Evolutionary conservation across 2,329 filamentous ascomycete species (phyloP), one percentile per base, ranked within the genome.

Genomic region (Xylaria sp.): DNA sequence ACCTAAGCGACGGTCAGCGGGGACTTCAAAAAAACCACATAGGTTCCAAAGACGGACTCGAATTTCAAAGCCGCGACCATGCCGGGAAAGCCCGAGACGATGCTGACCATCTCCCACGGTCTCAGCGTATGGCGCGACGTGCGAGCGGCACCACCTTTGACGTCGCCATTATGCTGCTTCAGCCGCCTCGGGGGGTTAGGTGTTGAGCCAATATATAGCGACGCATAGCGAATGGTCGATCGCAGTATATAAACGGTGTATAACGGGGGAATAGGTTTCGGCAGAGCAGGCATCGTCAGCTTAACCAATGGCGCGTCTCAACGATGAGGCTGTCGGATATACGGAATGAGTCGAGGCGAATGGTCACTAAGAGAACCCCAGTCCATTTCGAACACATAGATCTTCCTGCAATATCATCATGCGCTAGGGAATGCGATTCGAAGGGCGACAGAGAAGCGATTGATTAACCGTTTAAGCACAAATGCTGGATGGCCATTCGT

Each of bases 221-320:
- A 85, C 22, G 82, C 80, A 67, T 85, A 86, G 42, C 84, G 82
- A 8, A 92, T 81, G 0, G 87, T 92, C 0, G 93, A 97, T 18
- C 92, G 88, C 34, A 97, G 83, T 16, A 97, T 83, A 71, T 99
- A 97, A 69, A 94, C 95, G 63, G 90, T 91, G 69, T 97, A 97
- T 61, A 97, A 88, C 1, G 92, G 87, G 8, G 93, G 93, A 19
- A 97, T 91, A 0, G 80, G 86, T 63, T 78, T 83, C 19, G 71
- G 58, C 43, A 75, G 63, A 34, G 71, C 67, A 11, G 74, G 62
- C 76, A 81, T 81, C 59, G 47, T 67, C 44, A 40, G 42, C 5
- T 29, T 29, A 17, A 39, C n/a, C 29, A 11, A 13, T 18, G 34
- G 39, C 41, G 39, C 42, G 51, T 53, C 48, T 56, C 46, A 55